A percentile compares a stretch with the other conserved stretches of the same genome.
These are phyloP conservation scores for Penicillium longicatenatum DNA, from an alignment of 495 filamentous ascomycete genomes.

Conservation along the genomic window DNA sequence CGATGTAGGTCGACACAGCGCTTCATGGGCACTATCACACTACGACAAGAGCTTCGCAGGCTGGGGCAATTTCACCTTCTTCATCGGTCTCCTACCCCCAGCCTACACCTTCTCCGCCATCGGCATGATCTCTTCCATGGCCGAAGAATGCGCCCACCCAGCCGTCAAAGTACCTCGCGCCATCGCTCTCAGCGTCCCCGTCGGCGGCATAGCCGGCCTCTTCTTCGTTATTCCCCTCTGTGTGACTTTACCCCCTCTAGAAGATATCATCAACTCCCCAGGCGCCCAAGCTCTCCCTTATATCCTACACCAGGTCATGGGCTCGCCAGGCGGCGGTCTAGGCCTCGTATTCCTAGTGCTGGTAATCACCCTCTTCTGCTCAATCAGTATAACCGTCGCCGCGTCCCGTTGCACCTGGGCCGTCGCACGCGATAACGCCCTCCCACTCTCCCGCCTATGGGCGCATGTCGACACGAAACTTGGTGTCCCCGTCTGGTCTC, in stretches of 20 bases:
- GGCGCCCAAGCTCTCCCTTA: conserved; percentile 48
- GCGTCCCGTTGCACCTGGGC: conserved; percentile 62
- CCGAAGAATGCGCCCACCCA: conserved; percentile 49
- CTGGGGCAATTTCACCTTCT: conserved; percentile 51
- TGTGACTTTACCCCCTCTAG: conserved; percentile 46
- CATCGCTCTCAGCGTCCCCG: conserved; percentile 44
- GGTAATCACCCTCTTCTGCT: conserved; percentile 64
- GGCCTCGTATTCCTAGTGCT: conserved; percentile 54
- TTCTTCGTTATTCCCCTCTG: conserved; percentile 53
- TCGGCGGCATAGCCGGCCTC: conserved; percentile 44
- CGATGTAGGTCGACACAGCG: conserved; percentile 43
- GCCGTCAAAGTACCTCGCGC: conserved; percentile 48
- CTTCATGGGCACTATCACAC: conserved; percentile 43
- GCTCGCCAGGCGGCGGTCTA: conserved; percentile 48
- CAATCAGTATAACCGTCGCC: conserved; percentile 62
- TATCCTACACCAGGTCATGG: conserved; percentile 51
- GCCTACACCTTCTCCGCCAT: conserved; percentile 55
- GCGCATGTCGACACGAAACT: conserved; percentile 30
- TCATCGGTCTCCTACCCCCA: conserved; percentile 54
- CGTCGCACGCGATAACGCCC: conserved; percentile 57
- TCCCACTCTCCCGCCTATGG: conserved; percentile 39
- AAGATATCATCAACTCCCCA: conserved; percentile 43
- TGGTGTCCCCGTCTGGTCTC: conserved; percentile 40
- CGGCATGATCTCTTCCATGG: conserved; percentile 55
- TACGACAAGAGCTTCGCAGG: conserved; percentile 52